These are phyloP conservation scores for Panaeolus cyanescens DNA, from an alignment of 768 basidiomycete genomes.

Conservation along the genomic window DNA sequence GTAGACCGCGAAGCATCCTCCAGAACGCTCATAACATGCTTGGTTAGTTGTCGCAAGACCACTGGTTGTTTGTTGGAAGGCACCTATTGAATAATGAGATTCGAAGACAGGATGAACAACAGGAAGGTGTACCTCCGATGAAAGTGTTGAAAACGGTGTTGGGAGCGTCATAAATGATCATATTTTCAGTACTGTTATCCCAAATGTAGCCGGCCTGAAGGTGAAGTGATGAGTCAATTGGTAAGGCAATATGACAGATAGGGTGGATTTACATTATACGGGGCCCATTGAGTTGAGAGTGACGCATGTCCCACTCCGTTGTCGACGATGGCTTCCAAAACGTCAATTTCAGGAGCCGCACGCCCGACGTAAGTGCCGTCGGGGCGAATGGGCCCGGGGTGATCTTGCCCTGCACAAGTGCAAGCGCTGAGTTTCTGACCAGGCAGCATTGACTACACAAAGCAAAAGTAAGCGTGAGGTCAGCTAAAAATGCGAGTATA, in stretches of 20 bases:
- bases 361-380: constrained; percentile 62
- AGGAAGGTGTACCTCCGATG: constrained; percentile 51
- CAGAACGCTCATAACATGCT: constrained; percentile 56
- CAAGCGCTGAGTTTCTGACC: constrained; percentile 49
- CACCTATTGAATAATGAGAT: constrained; percentile 31
- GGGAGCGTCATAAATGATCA: constrained; percentile 48
- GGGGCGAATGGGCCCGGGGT: constrained; percentile 37
- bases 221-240: constrained; percentile 29
- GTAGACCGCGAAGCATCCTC: constrained; percentile 35
- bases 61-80: constrained; percentile 75
- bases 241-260: constrained; percentile 35
- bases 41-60: constrained; percentile 63
- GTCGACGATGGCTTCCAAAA: constrained; percentile 55
- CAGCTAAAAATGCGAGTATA: neutral
- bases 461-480: neutral
- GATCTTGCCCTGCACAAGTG: constrained; percentile 41
- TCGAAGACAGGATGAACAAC: constrained; percentile 6
- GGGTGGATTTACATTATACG: constrained; percentile 57
- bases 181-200: constrained; percentile 51
- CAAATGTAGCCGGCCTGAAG: constrained; percentile 57
- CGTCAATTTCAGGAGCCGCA: constrained; percentile 68
- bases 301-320: constrained; percentile 42
- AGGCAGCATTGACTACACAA: constrained; percentile 60
- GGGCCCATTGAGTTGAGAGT: constrained; percentile 53
- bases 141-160: constrained; percentile 56